Evolutionary conservation across 2,329 filamentous ascomycete genomes (phyloP), one percentile per base, ranked within the genome.

Genomic region (Coniochaeta ligniaria): DNA sequence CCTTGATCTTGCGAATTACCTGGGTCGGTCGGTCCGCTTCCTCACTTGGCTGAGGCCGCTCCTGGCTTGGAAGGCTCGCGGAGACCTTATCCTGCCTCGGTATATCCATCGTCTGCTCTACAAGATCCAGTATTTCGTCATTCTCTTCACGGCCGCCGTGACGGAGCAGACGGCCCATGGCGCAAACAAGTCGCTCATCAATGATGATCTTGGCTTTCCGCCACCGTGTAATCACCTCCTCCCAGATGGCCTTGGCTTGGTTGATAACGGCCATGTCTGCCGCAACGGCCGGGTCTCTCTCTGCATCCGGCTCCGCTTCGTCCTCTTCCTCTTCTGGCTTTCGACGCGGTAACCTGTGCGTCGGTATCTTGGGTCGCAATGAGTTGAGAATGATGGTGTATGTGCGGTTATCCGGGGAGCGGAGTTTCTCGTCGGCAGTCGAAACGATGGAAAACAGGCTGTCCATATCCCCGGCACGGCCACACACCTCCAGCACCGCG

Each of bases 311-410:
- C 60, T 64, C 45, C 12, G 66, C 60, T 61, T 66, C 70, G 9
- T 68, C 59, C 24, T 71, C 67, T 61, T 78, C 69, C 17, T 73
- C 67, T 2, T 66, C 62, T 0, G 67, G 41, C 55, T 60, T 63
- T 28, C 66, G 70, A 3, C 67, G 63, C n/a, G 60, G 64, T 60
- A 72, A 63, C 69, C 74, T 70, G 12, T 76, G 72, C 8, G 26
- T 52, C 3, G 54, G 54, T 57, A 57, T 57, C 41, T 79, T 71
- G 50, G 78, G 73, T 56, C 85, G 83, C 57, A 98, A 81, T 3
- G 89, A 90, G 68, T 92, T 90, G 58, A 99, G 72, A 63, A 99
- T 89, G 54, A 86, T 92, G 0, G 90, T 90, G 70, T 92, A 99
- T 0, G 94, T 97, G 60, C 83, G 68, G 65, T 78, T 74, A 73